phyloP scores from a whole-genome alignment of 441 rosid genomes.

The Erodium moschatum region DNA sequence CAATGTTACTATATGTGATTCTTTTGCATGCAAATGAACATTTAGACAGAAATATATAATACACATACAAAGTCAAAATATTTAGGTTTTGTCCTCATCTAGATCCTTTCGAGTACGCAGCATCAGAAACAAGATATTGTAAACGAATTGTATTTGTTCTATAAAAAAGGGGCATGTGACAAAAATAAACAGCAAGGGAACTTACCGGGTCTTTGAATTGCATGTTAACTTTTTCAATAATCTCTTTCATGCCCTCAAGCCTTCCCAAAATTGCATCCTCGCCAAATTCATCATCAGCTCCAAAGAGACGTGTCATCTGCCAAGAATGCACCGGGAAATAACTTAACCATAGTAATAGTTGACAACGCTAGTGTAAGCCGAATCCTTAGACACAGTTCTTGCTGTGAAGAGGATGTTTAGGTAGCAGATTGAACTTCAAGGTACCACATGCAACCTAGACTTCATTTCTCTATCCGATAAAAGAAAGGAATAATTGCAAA shows the following conservation, averaged over 20 bases:
- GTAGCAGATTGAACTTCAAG: background rate
- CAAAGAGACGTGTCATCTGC: slow-evolving; percentile 82
- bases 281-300: slow-evolving; percentile 80
- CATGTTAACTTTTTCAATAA: slow-evolving; percentile 86
- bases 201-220: slow-evolving; percentile 96
- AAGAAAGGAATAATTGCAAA: no score
- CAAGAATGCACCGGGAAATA: no score
- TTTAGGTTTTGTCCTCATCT: background rate
- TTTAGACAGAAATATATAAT: background rate
- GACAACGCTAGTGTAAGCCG: no score
- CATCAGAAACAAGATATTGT: background rate
- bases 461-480: no score
- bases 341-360: no score
- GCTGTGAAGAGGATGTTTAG: background rate
- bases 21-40: background rate
- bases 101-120: background rate
- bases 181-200: slow-evolving; percentile 3
- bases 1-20: background rate
- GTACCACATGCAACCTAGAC: background rate
- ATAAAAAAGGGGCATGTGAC: background rate
- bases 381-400: background rate
- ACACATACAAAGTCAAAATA: background rate
- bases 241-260: slow-evolving; percentile 97
- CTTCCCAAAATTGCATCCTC: slow-evolving; percentile 94
- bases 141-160: background rate